Evolutionary conservation across 179 eudicot genomes (phyloP), one percentile per base, ranked within the genome.

Genomic region (Vitellaria paradoxa): DNA sequence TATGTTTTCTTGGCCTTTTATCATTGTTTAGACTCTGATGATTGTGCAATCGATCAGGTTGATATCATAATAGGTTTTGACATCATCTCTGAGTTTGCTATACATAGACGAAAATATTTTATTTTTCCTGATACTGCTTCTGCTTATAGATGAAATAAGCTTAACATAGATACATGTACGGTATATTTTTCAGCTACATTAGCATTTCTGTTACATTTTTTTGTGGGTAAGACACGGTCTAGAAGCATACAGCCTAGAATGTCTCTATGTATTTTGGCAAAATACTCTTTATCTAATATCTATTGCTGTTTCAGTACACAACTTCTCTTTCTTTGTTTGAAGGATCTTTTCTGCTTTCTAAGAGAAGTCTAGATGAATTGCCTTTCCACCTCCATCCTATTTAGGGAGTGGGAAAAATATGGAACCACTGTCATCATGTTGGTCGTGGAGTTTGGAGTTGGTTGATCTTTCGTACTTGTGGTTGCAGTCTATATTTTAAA

Each of bases 291-390:
- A 7, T 49, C n/a, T 72, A 6, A 53, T 5, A 9, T 72, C 21
- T 72, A 11, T 49, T 64, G 72, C 71, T 65, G 72, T 78, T 49
- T 40, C 47, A 65, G 81, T 72, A 65, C 24, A 77, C 77, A 2
- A 72, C 52, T 50, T 77, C 60, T 62, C 52, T 46, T 23, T 62
- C 18, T 30, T 1, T 1, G 23, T 53, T 26, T 20, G 2, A 9
- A 70, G 73, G 14, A 50, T n/a, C 30, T 50, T 23, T 18, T 70
- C 9, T 62, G 66, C 14, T 9, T 2, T 21, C 17, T 21, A 62
- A 9, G 26, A 12, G 12, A 8, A n/a, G 2, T n/a, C 7, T 21
- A 3, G 17, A 10, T 61, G 8, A 46, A 45, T 68, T 68, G 55
- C 26, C 53, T 50, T 50, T 50, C 37, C 37, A 30, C 37, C 37